Evolutionary conservation across 371 early-diverging fungal genomes (phyloP).

Genomic region (Funneliformis caledonium): DNA sequence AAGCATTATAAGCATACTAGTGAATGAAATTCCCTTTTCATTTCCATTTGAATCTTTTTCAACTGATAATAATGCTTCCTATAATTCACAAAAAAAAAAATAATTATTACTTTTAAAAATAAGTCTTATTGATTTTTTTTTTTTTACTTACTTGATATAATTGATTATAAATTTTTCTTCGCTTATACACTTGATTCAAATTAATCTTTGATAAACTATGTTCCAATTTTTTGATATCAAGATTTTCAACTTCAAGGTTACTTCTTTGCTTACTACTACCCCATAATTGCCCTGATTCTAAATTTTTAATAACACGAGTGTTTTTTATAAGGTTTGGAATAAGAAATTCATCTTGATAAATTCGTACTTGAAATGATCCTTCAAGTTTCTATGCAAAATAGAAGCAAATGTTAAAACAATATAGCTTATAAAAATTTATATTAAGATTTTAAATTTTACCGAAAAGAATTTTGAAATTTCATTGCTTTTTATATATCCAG

Average conservation of each 20-base stretch:
- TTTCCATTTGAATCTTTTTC: constrained; percentile 33
- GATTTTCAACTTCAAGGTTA: background rate
- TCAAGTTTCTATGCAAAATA: background rate
- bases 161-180: constrained; percentile 25
- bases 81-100: background rate
- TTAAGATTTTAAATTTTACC: background rate
- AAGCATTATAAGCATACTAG: constrained; percentile 30
- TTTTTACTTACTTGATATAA: constrained; percentile 27
- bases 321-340: constrained; percentile 16
- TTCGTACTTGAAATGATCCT: constrained; percentile 28
- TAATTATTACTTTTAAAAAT: background rate
- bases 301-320: background rate
- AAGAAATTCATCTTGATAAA: constrained; percentile 28
- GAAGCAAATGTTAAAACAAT: background rate
- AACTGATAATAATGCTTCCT: constrained; percentile 34
- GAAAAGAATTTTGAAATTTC: constrained; percentile 35
- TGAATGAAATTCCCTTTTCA: constrained; percentile 38
- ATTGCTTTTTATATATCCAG: constrained; percentile 38
- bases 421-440: background rate
- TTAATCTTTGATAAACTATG: constrained; percentile 5
- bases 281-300: background rate
- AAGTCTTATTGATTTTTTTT: background rate
- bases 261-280: background rate
- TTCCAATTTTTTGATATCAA: constrained; percentile 22
- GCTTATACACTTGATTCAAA: background rate